Evolutionary conservation across 1,139 yeast species (phyloP), one percentile per base, ranked within the genome.

Genomic region (Zygoascus hellenicus): DNA sequence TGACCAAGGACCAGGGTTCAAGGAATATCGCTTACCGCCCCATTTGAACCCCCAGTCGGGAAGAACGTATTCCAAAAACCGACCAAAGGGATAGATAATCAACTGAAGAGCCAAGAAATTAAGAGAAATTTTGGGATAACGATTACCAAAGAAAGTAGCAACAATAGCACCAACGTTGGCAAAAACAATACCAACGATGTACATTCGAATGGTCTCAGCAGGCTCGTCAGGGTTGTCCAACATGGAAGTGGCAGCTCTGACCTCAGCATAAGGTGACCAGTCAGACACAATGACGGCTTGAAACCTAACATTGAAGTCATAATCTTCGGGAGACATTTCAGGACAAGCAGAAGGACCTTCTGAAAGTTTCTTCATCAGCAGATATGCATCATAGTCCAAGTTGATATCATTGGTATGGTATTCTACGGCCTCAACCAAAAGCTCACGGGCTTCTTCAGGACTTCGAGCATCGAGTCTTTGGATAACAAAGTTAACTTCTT

Each of bases 1-100:
- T 31, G 75, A 69, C 84, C 87, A 83, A 6, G 80, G 79, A n/a
- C 82, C 82, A 2, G 81, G 80, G 61, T 81, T 72, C 56, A 78
- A 56, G 46, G 76, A 61, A 56, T 63, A 49, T 50, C 67, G 66
- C 48, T 54, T 60, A 37, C 70, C 75, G 54, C 64, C 65, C 54
- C 59, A 62, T 35, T 56, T 69, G 59, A 77, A 60, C 19, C 70
- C 73, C 71, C 72, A 67, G 47, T 71, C 70, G 11, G 86, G 86
- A 10, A 80, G 51, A 40, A 65, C 45, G 17, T 51, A 45, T 22
- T 52, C 53, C 14, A 50, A 36, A 22, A 53, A 29, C 28, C 50
- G 51, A 19, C 56, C 56, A 28, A 51, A 36, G 14, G 56, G 56
- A 37, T 49, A 52, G 30, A 53, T 53, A 38, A 53, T 37, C 34